Evolutionary conservation across 495 filamentous ascomycete species (phyloP).

Genomic region (Podospora pseudocomata): DNA sequence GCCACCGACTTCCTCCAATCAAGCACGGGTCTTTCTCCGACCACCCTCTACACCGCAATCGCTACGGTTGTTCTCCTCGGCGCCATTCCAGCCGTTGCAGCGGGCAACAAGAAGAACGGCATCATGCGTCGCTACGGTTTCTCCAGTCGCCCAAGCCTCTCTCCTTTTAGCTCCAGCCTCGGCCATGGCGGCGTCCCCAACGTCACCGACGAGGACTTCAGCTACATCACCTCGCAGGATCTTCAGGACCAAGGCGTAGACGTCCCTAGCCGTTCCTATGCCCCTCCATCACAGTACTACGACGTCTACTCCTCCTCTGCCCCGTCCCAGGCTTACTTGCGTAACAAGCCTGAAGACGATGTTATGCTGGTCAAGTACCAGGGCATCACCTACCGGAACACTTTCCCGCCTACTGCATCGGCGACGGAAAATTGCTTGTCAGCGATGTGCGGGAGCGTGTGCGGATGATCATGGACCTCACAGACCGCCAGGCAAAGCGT

Average conservation of each 20-base stretch:
- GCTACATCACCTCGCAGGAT: slow-evolving; percentile 75
- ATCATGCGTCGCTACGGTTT: slow-evolving; percentile 65
- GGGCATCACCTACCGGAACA: slow-evolving; percentile 66
- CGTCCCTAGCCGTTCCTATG: slow-evolving; percentile 25
- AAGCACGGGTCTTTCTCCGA: slow-evolving; percentile 46
- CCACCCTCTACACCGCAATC: slow-evolving; percentile 43
- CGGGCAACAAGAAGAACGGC: slow-evolving; percentile 24
- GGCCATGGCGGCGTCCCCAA: slow-evolving; percentile 47
- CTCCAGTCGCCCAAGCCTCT: slow-evolving; percentile 49
- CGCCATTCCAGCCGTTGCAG: slow-evolving; percentile 48
- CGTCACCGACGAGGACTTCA: slow-evolving; percentile 74
- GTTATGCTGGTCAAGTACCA: slow-evolving; percentile 71
- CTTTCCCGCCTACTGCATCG: slow-evolving; percentile 79
- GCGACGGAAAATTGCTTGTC: slow-evolving; percentile 68
- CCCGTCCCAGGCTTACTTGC: slow-evolving; percentile 27
- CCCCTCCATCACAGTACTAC: slow-evolving; percentile 35
- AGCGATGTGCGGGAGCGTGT: slow-evolving; percentile 62
- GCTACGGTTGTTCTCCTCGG: slow-evolving; percentile 44
- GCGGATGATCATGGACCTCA: slow-evolving; percentile 58
- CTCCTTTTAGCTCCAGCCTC: slow-evolving; percentile 54
- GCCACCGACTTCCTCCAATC: slow-evolving; percentile 53
- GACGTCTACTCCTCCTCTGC: slow-evolving; percentile 28
- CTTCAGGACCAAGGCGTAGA: slow-evolving; percentile 42
- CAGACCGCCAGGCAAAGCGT: slow-evolving; percentile 48
- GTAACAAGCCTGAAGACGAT: slow-evolving; percentile 58